Conservation (phyloP, 768 basidiomycete genomes). For the Coprinopsis cinerea region DNA sequence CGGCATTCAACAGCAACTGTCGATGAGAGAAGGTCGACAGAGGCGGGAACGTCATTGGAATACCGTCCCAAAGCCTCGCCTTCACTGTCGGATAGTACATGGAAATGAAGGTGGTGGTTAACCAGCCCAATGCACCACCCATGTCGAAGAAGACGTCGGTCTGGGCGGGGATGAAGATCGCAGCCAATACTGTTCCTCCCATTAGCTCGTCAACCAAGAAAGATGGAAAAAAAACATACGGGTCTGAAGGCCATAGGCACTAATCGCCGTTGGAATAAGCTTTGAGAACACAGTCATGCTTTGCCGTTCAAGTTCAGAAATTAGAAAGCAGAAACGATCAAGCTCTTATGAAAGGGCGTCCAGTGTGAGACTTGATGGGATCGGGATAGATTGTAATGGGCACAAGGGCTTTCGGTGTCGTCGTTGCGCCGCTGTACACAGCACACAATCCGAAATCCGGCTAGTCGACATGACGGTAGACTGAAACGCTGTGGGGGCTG, state of each 20-base stretch:
- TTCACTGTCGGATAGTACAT: slow-evolving; percentile 57
- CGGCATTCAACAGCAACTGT: slow-evolving; percentile 53
- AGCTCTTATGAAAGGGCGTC: not conserved
- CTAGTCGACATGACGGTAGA: too few species aligned
- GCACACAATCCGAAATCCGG: too few species aligned
- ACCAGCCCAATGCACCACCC: slow-evolving; percentile 59
- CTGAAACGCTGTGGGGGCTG: too few species aligned
- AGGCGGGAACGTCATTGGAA: slow-evolving; percentile 32
- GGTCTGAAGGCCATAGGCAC: slow-evolving; percentile 48
- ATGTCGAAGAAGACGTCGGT: slow-evolving; percentile 67
- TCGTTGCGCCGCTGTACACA: too few species aligned
- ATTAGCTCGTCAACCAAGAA: not conserved
- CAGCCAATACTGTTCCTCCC: slow-evolving; percentile 39
- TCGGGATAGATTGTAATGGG: not conserved
- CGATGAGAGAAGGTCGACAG: slow-evolving; percentile 50
- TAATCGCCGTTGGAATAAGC: slow-evolving; percentile 41
- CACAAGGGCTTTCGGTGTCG: too few species aligned
- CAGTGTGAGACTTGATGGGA: not conserved
- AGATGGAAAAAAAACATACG: slow-evolving; percentile 24
- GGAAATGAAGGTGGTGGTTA: slow-evolving; percentile 54
- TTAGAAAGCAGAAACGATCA: slow-evolving; percentile 1
- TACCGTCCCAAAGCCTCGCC: slow-evolving; percentile 39
- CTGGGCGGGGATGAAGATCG: slow-evolving; percentile 58
- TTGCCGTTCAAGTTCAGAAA: not conserved
- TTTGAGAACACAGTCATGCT: slow-evolving; percentile 47